Percentiles rank a stretch among this genome's conserved stretches.
These are phyloP conservation scores for Pycnococcus provasolii DNA, from an alignment of 139 green algal species.

Conservation along the genomic window DNA sequence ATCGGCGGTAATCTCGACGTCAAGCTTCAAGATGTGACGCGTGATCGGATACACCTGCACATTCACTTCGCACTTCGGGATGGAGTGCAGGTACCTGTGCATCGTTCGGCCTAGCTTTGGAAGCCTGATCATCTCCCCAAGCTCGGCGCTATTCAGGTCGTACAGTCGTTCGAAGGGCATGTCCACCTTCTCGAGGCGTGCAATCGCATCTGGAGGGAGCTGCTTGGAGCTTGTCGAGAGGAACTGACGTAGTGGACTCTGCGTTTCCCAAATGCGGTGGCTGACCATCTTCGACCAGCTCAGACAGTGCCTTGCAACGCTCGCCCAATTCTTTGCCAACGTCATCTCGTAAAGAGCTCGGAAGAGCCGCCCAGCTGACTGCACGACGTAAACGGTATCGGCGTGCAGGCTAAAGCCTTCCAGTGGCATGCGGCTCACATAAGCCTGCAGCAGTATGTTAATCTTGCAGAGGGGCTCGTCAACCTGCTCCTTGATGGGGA, in stretches of 20 bases:
- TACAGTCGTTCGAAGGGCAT: conserved; percentile 95
- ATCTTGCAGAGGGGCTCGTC: conserved; percentile 95
- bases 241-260: conserved; percentile 83
- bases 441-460: conserved; percentile 91
- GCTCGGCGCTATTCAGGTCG: conserved; percentile 75
- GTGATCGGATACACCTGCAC: conserved; percentile 94
- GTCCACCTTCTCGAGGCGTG: conserved; percentile 81
- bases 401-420: conserved; percentile 79
- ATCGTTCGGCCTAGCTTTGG: conserved; percentile 92
- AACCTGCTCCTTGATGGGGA: conserved; percentile 93
- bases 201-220: conserved; percentile 50
- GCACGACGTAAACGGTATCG: conserved; percentile 97
- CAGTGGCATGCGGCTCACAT: conserved; percentile 87
- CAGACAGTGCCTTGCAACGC: conserved; percentile 71
- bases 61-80: conserved; percentile 82
- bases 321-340: conserved; percentile 80
- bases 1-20: conserved; percentile 94
- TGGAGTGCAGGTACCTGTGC: conserved; percentile 88
- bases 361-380: conserved; percentile 80
- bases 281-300: conserved; percentile 87
- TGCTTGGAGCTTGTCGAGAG: conserved; percentile 33
- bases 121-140: conserved; percentile 85
- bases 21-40: conserved; percentile 76
- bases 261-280: conserved; percentile 78
- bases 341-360: conserved; percentile 94